A percentile compares a stretch with the other conserved stretches of the same genome.
Evolutionary conservation across 176 grass and related monocot genomes (phyloP).

Genomic region (Ampelocalamus luodianensis): DNA sequence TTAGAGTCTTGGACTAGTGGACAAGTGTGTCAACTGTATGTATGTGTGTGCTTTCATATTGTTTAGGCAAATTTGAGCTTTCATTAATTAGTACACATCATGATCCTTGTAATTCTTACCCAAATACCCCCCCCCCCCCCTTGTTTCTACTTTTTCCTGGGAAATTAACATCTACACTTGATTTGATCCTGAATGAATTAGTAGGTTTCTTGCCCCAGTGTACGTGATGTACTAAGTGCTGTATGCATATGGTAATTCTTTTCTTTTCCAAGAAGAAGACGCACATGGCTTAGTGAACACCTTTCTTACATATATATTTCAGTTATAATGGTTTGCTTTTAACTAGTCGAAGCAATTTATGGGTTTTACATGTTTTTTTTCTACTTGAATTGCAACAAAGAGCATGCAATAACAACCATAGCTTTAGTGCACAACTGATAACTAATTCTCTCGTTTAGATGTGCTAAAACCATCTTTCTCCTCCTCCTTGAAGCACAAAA

Average conservation of each 20-base stretch:
- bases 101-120: not conserved
- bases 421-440: not conserved
- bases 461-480: not conserved
- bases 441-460: not conserved
- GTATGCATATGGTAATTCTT: not conserved
- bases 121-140: not conserved
- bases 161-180: not conserved
- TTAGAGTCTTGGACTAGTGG: not conserved
- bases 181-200: slow-evolving; percentile 29
- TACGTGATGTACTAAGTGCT: not conserved
- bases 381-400: not conserved
- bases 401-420: slow-evolving; percentile 57
- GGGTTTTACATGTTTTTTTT: not conserved
- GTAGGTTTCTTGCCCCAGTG: not conserved
- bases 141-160: not conserved
- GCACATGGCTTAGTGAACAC: not conserved
- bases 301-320: not conserved
- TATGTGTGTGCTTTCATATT: not conserved
- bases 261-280: not conserved
- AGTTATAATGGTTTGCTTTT: not conserved
- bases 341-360: not conserved
- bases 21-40: not conserved
- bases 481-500: slow-evolving; percentile 1
- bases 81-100: not conserved
- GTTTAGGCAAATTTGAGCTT: not conserved